phyloP scores from a whole-genome alignment of 306 rosid genomes.

The Hippophae tibetana region DNA sequence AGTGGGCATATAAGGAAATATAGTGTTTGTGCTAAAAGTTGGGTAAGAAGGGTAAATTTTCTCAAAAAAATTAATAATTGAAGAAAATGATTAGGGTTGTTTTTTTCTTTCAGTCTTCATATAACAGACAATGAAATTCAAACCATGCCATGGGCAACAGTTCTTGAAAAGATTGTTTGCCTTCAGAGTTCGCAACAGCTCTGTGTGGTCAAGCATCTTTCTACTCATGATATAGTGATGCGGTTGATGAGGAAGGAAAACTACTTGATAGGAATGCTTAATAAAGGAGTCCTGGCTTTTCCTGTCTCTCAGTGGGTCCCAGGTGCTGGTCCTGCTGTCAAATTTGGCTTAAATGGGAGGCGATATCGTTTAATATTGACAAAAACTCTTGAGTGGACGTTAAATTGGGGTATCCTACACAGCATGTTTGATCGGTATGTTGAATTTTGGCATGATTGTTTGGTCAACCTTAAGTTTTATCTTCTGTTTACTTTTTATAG shows the following conservation, averaged over 20 bases:
- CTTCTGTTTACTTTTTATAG: background rate
- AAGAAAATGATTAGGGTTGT: constrained; percentile 4
- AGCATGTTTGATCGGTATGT: constrained; percentile 97
- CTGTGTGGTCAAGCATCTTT: constrained; percentile 78
- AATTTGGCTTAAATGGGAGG: constrained; percentile 36
- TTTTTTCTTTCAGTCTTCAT: constrained; percentile 56
- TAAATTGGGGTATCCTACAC: constrained; percentile 91
- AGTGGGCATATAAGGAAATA: too few species aligned
- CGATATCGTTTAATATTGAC: constrained; percentile 51
- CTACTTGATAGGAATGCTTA: constrained; percentile 87
- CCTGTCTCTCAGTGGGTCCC: constrained; percentile 89
- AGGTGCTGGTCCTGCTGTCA: constrained; percentile 73
- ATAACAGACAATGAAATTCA: constrained; percentile 80
- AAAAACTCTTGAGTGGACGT: constrained; percentile 93
- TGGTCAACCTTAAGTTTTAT: background rate
- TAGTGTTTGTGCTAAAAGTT: too few species aligned
- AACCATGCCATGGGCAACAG: constrained; percentile 90
- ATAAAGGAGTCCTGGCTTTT: constrained; percentile 88
- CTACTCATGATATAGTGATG: constrained; percentile 89
- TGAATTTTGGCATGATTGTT: constrained; percentile 1
- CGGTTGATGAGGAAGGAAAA: constrained; percentile 97
- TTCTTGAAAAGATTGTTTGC: constrained; percentile 72
- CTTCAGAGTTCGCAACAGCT: constrained; percentile 62
- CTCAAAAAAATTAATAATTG: background rate
- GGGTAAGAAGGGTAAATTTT: background rate